These are phyloP conservation scores for Glutinoglossum americanum DNA, from an alignment of 495 filamentous ascomycete species.

Conservation along the genomic window DNA sequence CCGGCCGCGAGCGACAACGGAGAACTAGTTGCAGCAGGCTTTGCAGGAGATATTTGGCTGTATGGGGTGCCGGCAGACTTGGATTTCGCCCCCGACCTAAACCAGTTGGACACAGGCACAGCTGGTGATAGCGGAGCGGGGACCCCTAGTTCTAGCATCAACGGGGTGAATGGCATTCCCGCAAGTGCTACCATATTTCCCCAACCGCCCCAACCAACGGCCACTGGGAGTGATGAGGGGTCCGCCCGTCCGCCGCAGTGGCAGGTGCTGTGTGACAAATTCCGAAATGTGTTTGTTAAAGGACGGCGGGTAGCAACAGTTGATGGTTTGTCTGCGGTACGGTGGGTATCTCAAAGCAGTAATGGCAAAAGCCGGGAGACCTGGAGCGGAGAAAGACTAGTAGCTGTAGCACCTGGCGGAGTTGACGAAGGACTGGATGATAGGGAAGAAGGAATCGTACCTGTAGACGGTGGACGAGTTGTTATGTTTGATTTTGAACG, in stretches of 20 bases:
- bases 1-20: conserved; percentile 46
- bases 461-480: conserved; percentile 67
- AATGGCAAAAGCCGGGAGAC: conserved; percentile 5
- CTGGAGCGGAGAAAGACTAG: conserved; percentile 35
- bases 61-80: conserved; percentile 62
- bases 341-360: conserved; percentile 33
- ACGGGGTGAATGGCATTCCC: neutral
- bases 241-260: conserved; percentile 32
- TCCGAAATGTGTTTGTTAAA: conserved; percentile 38
- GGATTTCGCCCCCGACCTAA: conserved; percentile 21
- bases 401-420: conserved; percentile 58
- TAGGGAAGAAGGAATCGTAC: conserved; percentile 51
- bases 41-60: conserved; percentile 52
- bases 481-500: conserved; percentile 57
- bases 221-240: neutral
- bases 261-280: conserved; percentile 45
- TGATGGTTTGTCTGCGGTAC: conserved; percentile 32
- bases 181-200: neutral
- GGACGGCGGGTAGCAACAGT: conserved; percentile 35
- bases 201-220: neutral
- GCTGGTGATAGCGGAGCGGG: neutral
- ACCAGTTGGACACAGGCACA: neutral
- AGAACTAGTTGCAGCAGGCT: conserved; percentile 56
- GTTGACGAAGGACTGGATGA: conserved; percentile 29
- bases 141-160: neutral